Conservation (phyloP, 495 filamentous ascomycete genomes). For the Podospora appendiculata region DNA sequence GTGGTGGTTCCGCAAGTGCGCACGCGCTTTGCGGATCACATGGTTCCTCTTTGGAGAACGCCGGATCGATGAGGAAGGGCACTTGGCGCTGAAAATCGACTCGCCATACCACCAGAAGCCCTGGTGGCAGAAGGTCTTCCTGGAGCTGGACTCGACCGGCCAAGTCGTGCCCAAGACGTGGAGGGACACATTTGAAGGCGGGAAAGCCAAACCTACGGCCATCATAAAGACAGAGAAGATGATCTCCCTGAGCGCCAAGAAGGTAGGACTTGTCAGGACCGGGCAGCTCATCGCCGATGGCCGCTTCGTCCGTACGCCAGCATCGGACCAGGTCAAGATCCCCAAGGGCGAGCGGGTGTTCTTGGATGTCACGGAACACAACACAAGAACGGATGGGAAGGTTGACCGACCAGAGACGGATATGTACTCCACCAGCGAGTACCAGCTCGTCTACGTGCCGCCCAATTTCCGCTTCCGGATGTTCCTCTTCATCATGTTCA, state of each 20-base stretch:
- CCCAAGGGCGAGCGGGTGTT: conserved; percentile 79
- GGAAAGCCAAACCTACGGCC: conserved; percentile 22
- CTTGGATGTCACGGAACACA: conserved; percentile 66
- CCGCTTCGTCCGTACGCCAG: conserved; percentile 82
- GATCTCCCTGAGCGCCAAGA: conserved; percentile 12
- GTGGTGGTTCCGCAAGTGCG: conserved; percentile 95
- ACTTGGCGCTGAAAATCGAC: conserved; percentile 15
- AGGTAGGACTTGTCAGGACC: conserved; percentile 33
- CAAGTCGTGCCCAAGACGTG: conserved; percentile 32
- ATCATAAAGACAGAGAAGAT: conserved; percentile 17
- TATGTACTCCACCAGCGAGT: conserved; percentile 62
- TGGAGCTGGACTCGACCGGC: conserved; percentile 24
- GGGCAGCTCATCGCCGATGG: conserved; percentile 53
- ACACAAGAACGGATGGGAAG: conserved; percentile 53
- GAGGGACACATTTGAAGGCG: conserved; percentile 32
- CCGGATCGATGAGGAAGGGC: conserved; percentile 74
- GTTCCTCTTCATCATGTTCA: conserved; percentile 74
- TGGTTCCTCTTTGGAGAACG: conserved; percentile 89
- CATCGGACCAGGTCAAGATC: conserved; percentile 87
- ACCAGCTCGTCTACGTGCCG: conserved; percentile 81
- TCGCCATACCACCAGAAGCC: conserved; percentile 18
- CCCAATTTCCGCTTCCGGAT: conserved; percentile 76
- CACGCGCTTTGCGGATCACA: conserved; percentile 68
- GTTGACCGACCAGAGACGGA: conserved; percentile 45
- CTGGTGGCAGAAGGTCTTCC: conserved; percentile 26